A percentile compares a stretch with the other conserved stretches of the same genome.
These are phyloP conservation scores for Xerocomellus amylosporus DNA, from an alignment of 768 basidiomycete species.

Conservation along the genomic window DNA sequence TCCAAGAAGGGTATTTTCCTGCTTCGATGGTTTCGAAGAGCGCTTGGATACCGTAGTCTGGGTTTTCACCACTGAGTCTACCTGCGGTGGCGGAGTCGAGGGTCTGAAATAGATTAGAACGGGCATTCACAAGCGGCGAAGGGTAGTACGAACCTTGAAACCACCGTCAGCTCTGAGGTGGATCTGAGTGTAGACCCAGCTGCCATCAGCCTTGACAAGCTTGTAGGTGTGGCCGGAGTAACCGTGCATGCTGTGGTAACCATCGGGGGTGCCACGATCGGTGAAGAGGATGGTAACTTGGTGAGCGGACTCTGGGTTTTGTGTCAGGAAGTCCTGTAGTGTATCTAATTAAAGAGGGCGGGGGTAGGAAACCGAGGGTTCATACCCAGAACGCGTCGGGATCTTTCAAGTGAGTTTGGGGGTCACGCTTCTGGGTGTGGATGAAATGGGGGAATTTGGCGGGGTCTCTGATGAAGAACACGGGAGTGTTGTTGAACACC, in stretches of 20 bases:
- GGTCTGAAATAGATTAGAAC: conserved; percentile 44
- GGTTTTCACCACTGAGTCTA: conserved; percentile 67
- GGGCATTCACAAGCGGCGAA: background rate
- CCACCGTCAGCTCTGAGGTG: conserved; percentile 79
- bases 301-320: conserved; percentile 88
- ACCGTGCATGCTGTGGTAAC: conserved; percentile 84
- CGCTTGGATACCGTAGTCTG: conserved; percentile 79
- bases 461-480: conserved; percentile 87
- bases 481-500: conserved; percentile 90
- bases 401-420: conserved; percentile 90
- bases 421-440: conserved; percentile 90
- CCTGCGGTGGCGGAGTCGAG: conserved; percentile 65
- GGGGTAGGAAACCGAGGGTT: background rate
- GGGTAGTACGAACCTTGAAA: conserved; percentile 55
- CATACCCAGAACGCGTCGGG: conserved; percentile 78
- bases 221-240: conserved; percentile 94
- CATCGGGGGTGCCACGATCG: conserved; percentile 93
- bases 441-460: conserved; percentile 93
- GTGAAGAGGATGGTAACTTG: conserved; percentile 89
- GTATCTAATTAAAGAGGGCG: background rate
- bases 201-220: conserved; percentile 80
- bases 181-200: conserved; percentile 84
- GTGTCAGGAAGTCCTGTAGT: conserved; percentile 78
- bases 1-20: conserved; percentile 83
- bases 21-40: conserved; percentile 82